phyloP scores from a whole-genome alignment of 495 filamentous ascomycete genomes.

The Aspergillus campestris region DNA sequence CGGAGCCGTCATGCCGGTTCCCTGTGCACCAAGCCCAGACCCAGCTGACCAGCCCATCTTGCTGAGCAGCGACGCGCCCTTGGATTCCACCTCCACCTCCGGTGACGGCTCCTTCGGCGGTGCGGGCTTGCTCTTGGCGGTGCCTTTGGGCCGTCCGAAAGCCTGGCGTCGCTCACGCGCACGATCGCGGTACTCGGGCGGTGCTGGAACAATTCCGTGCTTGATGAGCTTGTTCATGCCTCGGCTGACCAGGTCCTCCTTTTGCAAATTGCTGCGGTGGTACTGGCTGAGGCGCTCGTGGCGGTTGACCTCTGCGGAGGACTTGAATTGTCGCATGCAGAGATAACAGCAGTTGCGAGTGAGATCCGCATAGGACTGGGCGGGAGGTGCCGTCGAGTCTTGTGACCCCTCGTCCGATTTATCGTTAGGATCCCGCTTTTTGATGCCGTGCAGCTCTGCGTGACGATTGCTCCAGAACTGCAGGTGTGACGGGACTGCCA shows the following conservation, averaged over 20 bases:
- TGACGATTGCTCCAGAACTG: slow-evolving; percentile 86
- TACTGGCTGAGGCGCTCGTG: slow-evolving; percentile 72
- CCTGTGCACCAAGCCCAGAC: slow-evolving; percentile 70
- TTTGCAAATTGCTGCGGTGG: slow-evolving; percentile 62
- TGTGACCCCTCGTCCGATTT: slow-evolving; percentile 8
- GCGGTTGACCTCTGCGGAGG: slow-evolving; percentile 55
- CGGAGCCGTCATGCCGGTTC: slow-evolving; percentile 66
- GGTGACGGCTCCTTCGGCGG: slow-evolving; percentile 25
- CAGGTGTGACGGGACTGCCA: slow-evolving; percentile 55
- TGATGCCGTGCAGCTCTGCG: slow-evolving; percentile 67
- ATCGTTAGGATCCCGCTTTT: slow-evolving; percentile 27
- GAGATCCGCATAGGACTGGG: slow-evolving; percentile 61
- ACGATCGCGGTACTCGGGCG: slow-evolving; percentile 65
- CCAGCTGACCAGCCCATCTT: slow-evolving; percentile 90
- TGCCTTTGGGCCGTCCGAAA: slow-evolving; percentile 56
- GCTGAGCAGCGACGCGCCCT: slow-evolving; percentile 72
- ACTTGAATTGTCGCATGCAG: slow-evolving; percentile 67
- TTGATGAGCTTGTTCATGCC: slow-evolving; percentile 53
- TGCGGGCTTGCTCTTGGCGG: slow-evolving; percentile 25
- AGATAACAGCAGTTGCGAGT: slow-evolving; percentile 68
- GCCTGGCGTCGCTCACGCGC: slow-evolving; percentile 73
- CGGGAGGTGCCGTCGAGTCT: slow-evolving; percentile 21
- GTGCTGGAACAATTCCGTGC: slow-evolving; percentile 27
- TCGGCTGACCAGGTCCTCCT: slow-evolving; percentile 48
- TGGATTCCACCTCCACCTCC: slow-evolving; percentile 49